A percentile compares a stretch with the other conserved stretches of the same genome.
phyloP scores from a whole-genome alignment of 352 stramenopile genomes.

The Bremia lactucae region DNA sequence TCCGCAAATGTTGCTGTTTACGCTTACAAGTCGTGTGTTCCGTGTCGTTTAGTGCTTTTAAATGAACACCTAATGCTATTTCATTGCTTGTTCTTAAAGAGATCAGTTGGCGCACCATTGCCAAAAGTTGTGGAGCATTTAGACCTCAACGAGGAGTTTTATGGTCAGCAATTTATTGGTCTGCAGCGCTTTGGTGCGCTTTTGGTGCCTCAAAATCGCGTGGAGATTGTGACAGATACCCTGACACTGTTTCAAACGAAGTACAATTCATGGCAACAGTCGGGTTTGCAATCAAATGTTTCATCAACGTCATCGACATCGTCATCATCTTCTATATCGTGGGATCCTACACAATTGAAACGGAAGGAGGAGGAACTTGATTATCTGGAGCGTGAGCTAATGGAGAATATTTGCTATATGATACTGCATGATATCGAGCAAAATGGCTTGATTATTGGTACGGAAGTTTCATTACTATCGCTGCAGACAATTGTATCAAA shows the following conservation, averaged over 20 bases:
- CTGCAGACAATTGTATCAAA: constrained; percentile 5
- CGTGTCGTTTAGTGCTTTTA: constrained; percentile 50
- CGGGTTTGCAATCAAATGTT: constrained; percentile 18
- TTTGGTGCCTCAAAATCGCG: constrained; percentile 31
- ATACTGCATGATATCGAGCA: constrained; percentile 19
- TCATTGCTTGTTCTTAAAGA: constrained; percentile 33
- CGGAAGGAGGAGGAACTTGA: constrained; percentile 27
- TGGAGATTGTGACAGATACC: constrained; percentile 40
- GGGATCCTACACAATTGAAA: constrained; percentile 20
- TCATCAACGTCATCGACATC: constrained; percentile 21
- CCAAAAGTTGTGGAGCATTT: constrained; percentile 13
- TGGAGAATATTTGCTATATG: constrained; percentile 21
- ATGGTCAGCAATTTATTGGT: constrained; percentile 28
- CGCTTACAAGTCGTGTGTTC: constrained; percentile 59
- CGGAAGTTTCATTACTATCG: neutral
- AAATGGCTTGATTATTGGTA: constrained; percentile 1
- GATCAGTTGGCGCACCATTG: constrained; percentile 5
- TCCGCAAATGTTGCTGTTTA: constrained; percentile 39
- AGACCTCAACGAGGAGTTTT: constrained; percentile 35
- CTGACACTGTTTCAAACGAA: constrained; percentile 34
- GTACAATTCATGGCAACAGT: constrained; percentile 25
- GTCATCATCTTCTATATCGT: constrained; percentile 18
- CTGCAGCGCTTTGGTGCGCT: constrained; percentile 30
- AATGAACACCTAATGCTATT: constrained; percentile 65
- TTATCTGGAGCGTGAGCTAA: constrained; percentile 27